Conservation (phyloP, 768 basidiomycete genomes). For the Dendrothele bispora region DNA sequence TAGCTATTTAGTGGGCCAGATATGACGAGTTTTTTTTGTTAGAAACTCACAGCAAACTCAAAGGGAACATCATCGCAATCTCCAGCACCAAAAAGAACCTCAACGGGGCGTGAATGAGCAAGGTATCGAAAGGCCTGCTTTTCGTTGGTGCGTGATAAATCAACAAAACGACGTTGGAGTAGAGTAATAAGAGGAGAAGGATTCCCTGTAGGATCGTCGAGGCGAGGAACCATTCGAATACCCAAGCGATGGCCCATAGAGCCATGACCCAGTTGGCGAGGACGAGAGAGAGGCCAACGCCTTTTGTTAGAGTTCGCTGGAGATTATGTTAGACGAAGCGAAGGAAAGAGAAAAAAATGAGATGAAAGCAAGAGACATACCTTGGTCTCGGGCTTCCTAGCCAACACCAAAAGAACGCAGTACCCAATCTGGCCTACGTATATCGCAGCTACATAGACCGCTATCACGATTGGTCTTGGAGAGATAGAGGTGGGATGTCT, state of each 20-base stretch:
- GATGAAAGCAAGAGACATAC: slow-evolving; percentile 30
- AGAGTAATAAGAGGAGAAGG: slow-evolving; percentile 68
- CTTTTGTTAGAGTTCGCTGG: slow-evolving; percentile 69
- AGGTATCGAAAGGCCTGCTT: slow-evolving; percentile 68
- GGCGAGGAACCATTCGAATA: slow-evolving; percentile 74
- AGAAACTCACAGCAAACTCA: slow-evolving; percentile 55
- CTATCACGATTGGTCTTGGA: slow-evolving; percentile 58
- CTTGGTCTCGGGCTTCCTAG: slow-evolving; percentile 79
- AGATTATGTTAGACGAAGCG: slow-evolving; percentile 4
- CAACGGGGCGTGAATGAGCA: slow-evolving; percentile 87
- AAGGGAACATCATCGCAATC: slow-evolving; percentile 55
- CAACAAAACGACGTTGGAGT: slow-evolving; percentile 77
- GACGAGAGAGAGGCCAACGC: slow-evolving; percentile 77
- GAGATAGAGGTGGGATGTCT: slow-evolving; percentile 70
- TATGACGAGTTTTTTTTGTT: slow-evolving; percentile 58
- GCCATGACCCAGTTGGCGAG: slow-evolving; percentile 81
- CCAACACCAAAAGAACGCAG: slow-evolving; percentile 73
- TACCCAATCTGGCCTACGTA: slow-evolving; percentile 78
- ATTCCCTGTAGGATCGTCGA: slow-evolving; percentile 75
- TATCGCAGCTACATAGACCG: slow-evolving; percentile 58
- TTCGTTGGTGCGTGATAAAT: slow-evolving; percentile 66
- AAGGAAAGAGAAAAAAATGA: not conserved
- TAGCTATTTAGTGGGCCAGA: slow-evolving; percentile 24
- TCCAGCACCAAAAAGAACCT: slow-evolving; percentile 65
- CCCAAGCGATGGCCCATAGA: slow-evolving; percentile 78